These are phyloP conservation scores for Combretum micranthum DNA, from an alignment of 345 rosid genomes.

Conservation along the genomic window DNA sequence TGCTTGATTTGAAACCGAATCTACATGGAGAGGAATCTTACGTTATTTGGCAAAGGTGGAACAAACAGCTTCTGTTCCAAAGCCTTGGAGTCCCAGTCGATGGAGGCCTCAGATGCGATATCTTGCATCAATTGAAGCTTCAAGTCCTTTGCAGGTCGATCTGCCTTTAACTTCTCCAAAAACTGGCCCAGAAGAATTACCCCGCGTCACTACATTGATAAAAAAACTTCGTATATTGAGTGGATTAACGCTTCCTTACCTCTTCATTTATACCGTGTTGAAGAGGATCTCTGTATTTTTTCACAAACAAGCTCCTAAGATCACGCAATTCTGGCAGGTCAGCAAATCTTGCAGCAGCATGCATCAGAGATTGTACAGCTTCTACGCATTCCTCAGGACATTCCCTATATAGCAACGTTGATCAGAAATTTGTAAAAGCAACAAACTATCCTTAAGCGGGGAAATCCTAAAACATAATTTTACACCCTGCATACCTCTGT, in stretches of 20 bases:
- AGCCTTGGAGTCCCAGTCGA: constrained; percentile 53
- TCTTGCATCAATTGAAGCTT: constrained; percentile 48
- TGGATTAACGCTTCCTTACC: constrained; percentile 17
- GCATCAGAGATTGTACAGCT: constrained; percentile 53
- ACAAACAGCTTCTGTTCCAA: constrained; percentile 39
- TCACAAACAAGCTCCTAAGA: constrained; percentile 49
- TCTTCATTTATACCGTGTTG: constrained; percentile 39
- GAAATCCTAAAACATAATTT: too few relatives aligned
- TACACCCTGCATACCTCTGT: neutral
- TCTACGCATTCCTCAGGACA: constrained; percentile 71
- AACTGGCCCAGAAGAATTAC: constrained; percentile 25
- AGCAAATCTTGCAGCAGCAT: constrained; percentile 77
- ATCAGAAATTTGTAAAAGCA: neutral
- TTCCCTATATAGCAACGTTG: constrained; percentile 28
- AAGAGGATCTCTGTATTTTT: constrained; percentile 46
- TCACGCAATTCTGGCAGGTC: constrained; percentile 73
- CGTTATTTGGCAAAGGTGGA: constrained; percentile 20
- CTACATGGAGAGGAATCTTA: constrained; percentile 11
- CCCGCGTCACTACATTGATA: too few relatives aligned
- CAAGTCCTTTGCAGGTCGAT: constrained; percentile 38
- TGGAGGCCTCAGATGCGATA: constrained; percentile 40
- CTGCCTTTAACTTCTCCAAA: constrained; percentile 30
- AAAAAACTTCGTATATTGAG: neutral
- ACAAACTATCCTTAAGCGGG: too few relatives aligned
- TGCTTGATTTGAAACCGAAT: too few relatives aligned